Base-by-base conservation (phyloP, 768 basidiomycete genomes). In the Macrolepiota albuminosa region DNA sequence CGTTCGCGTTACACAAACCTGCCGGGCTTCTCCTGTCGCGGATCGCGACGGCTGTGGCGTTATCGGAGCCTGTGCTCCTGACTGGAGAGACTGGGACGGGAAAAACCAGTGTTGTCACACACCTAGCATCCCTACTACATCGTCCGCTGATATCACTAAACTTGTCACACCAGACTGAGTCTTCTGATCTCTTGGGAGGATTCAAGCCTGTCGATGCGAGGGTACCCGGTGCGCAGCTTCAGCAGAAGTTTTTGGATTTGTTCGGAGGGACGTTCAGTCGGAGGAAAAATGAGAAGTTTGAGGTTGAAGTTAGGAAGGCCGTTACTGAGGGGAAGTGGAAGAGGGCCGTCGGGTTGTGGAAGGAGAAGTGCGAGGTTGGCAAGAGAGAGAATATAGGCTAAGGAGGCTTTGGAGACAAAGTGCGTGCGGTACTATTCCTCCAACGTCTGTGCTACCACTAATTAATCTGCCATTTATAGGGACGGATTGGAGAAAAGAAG, bases 191-290 rank as follows among this genome's bases (percentile, higher is more conserved):
- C 4, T 77, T 99, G 5, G 97, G 97, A 40, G 95, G 95, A 0
- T 95, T 96, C 72, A 95, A 95, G 70, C 97, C 97, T n/a, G 78
- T 98, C 7, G 93, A 98, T 70, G 84, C 93, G 6, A 85, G 89
- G 13, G 73, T 93, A 0, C 87, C 93, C 11, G 95, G 86, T 0
- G 80, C 82, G 8, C 77, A 75, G 33, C 72, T 97, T 45, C 87
- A 95, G 62, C 78, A 82, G 57, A 78, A 79, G 29, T 98, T 95
- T 76, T 72, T 88, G 63, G 85, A 85, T 55, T 74, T 98, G 45
- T 98, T 98, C 70, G 84, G 86, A 2, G 77, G 78, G 14, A 95
- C 93, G 0, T 98, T 98, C 68, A 96, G 94, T 73, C 79, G 90
- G 66, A 85, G 85, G 75, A 92, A 89, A 77, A 98, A 98, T 67